phyloP scores from a whole-genome alignment of 257 asterid genomes.

The Fraxinus pennsylvanica region DNA sequence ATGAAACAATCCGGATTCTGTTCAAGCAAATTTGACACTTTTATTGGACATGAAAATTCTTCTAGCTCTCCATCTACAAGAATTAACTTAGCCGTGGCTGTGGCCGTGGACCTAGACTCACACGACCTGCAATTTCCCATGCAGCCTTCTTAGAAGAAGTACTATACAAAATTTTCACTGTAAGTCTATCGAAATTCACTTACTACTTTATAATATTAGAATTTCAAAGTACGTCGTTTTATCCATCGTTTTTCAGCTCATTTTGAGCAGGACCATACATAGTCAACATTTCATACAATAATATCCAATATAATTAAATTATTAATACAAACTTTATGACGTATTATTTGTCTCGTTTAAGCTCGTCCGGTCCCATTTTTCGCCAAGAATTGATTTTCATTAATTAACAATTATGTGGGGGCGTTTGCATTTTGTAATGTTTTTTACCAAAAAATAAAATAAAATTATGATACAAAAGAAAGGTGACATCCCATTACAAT shows the following conservation, averaged over 20 bases:
- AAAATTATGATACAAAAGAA: too few relatives aligned
- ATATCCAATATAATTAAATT: neutral
- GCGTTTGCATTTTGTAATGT: too few relatives aligned
- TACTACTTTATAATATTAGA: neutral
- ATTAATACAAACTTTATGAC: neutral
- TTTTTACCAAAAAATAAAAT: too few relatives aligned
- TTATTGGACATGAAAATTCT: slow-evolving; percentile 25
- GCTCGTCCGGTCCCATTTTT: neutral
- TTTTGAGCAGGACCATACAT: neutral
- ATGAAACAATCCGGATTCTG: slow-evolving; percentile 25
- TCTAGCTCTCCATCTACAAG: slow-evolving; percentile 26
- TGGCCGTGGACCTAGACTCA: slow-evolving; percentile 9
- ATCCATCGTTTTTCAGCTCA: neutral
- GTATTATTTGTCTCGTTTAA: neutral
- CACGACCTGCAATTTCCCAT: slow-evolving; percentile 23
- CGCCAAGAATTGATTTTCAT: neutral
- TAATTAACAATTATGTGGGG: too few relatives aligned
- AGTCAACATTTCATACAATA: neutral
- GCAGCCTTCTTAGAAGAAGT: neutral
- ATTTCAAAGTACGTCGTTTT: neutral
- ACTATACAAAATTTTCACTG: neutral
- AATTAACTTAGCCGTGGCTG: slow-evolving; percentile 33
- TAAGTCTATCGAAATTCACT: neutral
- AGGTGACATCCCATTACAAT: too few relatives aligned
- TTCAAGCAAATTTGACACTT: slow-evolving; percentile 20